Evolutionary conservation across 495 filamentous ascomycete genomes (phyloP).

Genomic region (Lasiosphaeris hirsuta): DNA sequence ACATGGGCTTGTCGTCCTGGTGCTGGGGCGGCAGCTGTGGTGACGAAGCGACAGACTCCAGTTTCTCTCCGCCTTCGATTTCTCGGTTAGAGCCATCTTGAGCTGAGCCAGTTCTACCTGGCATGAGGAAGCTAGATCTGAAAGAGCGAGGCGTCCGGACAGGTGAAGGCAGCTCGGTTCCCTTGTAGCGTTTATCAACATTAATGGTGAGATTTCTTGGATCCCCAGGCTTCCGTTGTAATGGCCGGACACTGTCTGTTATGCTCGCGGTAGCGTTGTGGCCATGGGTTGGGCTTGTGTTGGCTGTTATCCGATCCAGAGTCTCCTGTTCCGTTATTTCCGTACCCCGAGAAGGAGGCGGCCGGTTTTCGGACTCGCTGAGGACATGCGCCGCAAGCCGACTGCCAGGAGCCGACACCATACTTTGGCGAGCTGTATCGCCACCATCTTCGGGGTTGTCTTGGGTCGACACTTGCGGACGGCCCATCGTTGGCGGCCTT

Average conservation of each 20-base stretch:
- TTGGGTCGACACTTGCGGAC: conserved; percentile 35
- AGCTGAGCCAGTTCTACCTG: conserved; percentile 43
- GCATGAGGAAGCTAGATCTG: conserved; percentile 62
- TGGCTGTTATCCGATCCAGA: conserved; percentile 64
- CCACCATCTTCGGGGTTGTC: conserved; percentile 29
- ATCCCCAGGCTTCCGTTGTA: conserved; percentile 56
- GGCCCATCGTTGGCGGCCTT: conserved; percentile 36
- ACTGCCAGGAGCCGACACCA: conserved; percentile 46
- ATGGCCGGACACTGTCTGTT: conserved; percentile 68
- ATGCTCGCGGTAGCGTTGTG: conserved; percentile 63
- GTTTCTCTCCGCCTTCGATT: conserved; percentile 66
- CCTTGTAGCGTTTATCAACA: conserved; percentile 52
- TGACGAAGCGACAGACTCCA: conserved; percentile 73
- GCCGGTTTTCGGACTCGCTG: conserved; percentile 52
- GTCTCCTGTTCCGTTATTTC: conserved; percentile 67
- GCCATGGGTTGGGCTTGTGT: conserved; percentile 67
- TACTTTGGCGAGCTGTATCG: conserved; percentile 42
- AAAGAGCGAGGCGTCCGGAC: conserved; percentile 71
- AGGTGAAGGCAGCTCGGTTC: conserved; percentile 47
- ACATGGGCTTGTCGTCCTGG: conserved; percentile 20
- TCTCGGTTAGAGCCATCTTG: conserved; percentile 49
- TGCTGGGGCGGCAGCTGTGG: conserved; percentile 50
- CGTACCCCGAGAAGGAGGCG: conserved; percentile 71
- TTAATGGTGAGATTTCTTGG: conserved; percentile 55
- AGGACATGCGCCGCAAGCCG: conserved; percentile 29